Evolutionary conservation across 352 stramenopile species (phyloP), one percentile per base, ranked within the genome.

Genomic region (Phytophthora crassamura): DNA sequence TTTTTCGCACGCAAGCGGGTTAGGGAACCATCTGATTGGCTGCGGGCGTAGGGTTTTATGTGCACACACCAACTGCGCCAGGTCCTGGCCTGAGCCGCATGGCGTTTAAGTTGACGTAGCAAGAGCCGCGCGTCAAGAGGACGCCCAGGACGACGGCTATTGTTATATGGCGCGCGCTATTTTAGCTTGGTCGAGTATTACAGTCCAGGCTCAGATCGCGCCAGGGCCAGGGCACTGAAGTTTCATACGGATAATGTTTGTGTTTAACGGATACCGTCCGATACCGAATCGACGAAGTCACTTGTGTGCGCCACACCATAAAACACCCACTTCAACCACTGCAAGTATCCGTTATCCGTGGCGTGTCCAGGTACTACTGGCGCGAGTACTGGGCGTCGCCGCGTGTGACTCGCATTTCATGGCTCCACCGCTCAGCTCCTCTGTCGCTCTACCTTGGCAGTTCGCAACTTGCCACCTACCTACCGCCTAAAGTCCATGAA

Each of bases 351-450:
- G 20, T 67, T 48, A 30, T 40, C 39, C 36, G 39, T 25, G 52
- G 14, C 56, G 33, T 64, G 46, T 46, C 57, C 57, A 63, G 22
- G 3, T 30, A 6, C 3, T 28, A 4, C 22, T 28, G 25, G 46
- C 28, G 11, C 47, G 34, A 15, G 20, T 49, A 54, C 33, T 56
- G 28, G 33, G 12, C n/a, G 32, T 54, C 22, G 32, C 18, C 20
- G 38, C 54, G 63, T 67, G 55, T n/a, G 54, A 70, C 62, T 64
- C 50, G 20, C 33, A 22, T 28, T 47, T 39, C 30, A 58, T 58
- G 56, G 25, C 28, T 49, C 10, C 42, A 33, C 8, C 8, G 4
- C 15, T 32, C 16, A 9, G 15, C 30, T 5, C 28, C 7, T 28
- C 9, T 14, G 12, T 20, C 15, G 35, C n/a, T n/a, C 3, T 41